phyloP scores from a whole-genome alignment of 2,329 filamentous ascomycete species.

The Verticillium nonalfalfae region DNA sequence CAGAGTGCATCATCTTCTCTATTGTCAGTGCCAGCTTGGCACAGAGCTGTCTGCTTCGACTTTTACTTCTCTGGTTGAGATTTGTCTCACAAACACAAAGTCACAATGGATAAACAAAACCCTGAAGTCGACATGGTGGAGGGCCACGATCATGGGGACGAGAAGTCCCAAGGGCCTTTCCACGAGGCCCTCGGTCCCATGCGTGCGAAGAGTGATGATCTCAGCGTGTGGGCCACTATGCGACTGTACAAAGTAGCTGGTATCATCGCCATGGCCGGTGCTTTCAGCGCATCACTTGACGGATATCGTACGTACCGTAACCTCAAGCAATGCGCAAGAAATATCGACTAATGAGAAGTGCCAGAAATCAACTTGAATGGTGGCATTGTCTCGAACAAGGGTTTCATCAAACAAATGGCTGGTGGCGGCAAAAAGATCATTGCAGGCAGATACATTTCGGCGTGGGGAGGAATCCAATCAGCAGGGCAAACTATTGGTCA shows the following conservation, averaged over 20 bases:
- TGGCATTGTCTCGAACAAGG: conserved; percentile 31
- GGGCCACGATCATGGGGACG: conserved; percentile 1
- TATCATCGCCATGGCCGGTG: conserved; percentile 29
- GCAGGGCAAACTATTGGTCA: conserved; percentile 30
- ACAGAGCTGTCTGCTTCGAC: not conserved
- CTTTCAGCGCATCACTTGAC: conserved; percentile 33
- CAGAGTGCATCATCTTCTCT: not conserved
- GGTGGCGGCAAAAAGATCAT: conserved; percentile 22
- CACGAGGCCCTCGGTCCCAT: conserved; percentile 15
- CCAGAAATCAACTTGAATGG: conserved; percentile 23
- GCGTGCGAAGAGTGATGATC: conserved; percentile 27
- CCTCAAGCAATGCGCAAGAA: conserved; percentile 11
- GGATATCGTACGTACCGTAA: conserved; percentile 24
- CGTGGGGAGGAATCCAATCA: conserved; percentile 31
- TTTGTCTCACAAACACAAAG: not conserved
- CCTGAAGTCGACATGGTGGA: conserved; percentile 10
- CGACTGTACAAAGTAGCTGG: conserved; percentile 25
- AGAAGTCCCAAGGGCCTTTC: not conserved
- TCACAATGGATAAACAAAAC: not conserved
- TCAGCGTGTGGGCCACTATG: conserved; percentile 29
- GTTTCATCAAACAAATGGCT: conserved; percentile 29
- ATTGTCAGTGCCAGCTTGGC: not conserved
- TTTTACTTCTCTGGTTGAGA: not conserved
- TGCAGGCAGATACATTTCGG: conserved; percentile 25
- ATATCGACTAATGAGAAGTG: not conserved